Percentiles rank a stretch among this genome's conserved stretches.
Conservation (phyloP, 257 asterid species). For the Fraxinus quadrangulata region DNA sequence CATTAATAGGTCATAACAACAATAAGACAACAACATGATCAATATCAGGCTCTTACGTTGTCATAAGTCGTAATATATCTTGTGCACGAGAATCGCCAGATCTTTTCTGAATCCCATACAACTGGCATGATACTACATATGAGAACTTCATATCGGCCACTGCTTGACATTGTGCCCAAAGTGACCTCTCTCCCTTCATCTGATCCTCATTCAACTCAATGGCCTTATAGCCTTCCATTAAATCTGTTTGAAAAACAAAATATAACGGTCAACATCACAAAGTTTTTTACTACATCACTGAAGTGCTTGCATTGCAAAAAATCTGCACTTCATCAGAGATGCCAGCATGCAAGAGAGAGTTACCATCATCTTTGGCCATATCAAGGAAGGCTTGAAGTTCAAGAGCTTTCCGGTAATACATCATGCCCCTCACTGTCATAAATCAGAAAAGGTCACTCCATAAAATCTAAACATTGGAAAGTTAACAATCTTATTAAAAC, state of each 20-base stretch:
- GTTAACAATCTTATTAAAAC: conserved; percentile 2
- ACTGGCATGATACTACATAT: conserved; percentile 92
- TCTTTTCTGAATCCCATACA: conserved; percentile 89
- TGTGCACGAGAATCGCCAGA: conserved; percentile 92
- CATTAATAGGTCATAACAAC: conserved; percentile 24
- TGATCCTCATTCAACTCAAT: conserved; percentile 95
- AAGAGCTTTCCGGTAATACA: conserved; percentile 97
- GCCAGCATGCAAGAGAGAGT: conserved; percentile 27
- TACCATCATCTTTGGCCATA: conserved; percentile 99
- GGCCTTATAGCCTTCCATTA: conserved; percentile 97
- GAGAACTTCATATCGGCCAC: conserved; percentile 99
- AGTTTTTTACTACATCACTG: conserved; percentile 6
- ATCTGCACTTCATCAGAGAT: conserved; percentile 16
- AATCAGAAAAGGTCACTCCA: conserved; percentile 26
- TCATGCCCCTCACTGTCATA: conserved; percentile 92
- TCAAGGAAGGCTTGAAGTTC: conserved; percentile 99
- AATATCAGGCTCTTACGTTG: conserved; percentile 52
- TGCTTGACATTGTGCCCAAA: conserved; percentile 97
- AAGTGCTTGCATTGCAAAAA: conserved; percentile 9
- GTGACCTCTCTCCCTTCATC: conserved; percentile 92
- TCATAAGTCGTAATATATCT: conserved; percentile 90
- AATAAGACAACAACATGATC: conserved; percentile 15
- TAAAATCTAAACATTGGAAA: conserved; percentile 21
- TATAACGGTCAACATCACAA: conserved; percentile 15
- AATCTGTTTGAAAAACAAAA: conserved; percentile 51